These are phyloP conservation scores for Camillea tinctor DNA, from an alignment of 2,329 filamentous ascomycete species.

Conservation along the genomic window DNA sequence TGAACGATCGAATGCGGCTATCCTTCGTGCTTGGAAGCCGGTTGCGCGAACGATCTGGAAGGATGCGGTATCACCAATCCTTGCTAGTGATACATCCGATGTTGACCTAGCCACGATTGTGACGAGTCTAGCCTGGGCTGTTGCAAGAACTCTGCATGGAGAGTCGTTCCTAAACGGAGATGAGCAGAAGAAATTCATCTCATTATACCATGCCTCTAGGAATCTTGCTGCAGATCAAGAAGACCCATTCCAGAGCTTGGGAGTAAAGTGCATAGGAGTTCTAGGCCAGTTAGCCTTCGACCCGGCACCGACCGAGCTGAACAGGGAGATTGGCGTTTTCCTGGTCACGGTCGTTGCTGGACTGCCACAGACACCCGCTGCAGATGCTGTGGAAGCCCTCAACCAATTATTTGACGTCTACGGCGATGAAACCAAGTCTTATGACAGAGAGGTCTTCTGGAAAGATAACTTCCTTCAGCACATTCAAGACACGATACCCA, in stretches of 20 bases:
- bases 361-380: constrained; percentile 52
- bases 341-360: constrained; percentile 54
- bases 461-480: constrained; percentile 58
- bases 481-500: constrained; percentile 53
- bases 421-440: constrained; percentile 56
- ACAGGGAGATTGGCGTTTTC: constrained; percentile 64
- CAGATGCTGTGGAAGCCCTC: constrained; percentile 61
- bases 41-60: constrained; percentile 57
- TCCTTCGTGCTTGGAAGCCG: constrained; percentile 55
- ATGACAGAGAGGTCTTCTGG: constrained; percentile 65
- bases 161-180: constrained; percentile 47
- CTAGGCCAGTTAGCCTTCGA: constrained; percentile 61
- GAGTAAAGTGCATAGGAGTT: constrained; percentile 66
- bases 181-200: constrained; percentile 63
- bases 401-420: constrained; percentile 69
- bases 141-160: constrained; percentile 55
- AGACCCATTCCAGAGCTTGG: constrained; percentile 61
- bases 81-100: constrained; percentile 61
- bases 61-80: constrained; percentile 53
- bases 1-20: constrained; percentile 49
- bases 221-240: constrained; percentile 34
- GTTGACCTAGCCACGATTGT: constrained; percentile 61
- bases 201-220: constrained; percentile 61
- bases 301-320: constrained; percentile 51
- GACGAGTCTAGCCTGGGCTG: constrained; percentile 64